Evolutionary conservation across 169 alveolate species (phyloP).

Genomic region (Plasmodium coatneyi): DNA sequence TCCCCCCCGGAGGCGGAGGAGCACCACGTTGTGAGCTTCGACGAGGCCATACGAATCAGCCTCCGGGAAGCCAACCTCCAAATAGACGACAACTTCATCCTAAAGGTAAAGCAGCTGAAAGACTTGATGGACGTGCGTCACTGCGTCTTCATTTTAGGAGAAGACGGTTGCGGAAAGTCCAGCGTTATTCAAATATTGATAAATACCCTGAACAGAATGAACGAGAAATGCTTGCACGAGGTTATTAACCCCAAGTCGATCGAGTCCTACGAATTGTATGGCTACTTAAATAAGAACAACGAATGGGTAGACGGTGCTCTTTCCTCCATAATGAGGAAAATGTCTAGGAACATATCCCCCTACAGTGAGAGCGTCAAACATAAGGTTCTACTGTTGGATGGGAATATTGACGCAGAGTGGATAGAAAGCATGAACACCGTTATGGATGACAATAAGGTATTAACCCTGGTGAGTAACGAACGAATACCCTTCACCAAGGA

Average conservation of each 20-base stretch:
- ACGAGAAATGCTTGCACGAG: conserved; percentile 92
- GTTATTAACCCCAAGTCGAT: conserved; percentile 96
- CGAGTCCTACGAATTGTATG: conserved; percentile 95
- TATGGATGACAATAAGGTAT: conserved; percentile 97
- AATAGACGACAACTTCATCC: conserved; percentile 78
- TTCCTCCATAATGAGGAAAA: conserved; percentile 95
- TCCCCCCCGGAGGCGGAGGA: not conserved
- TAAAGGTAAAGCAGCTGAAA: conserved; percentile 88
- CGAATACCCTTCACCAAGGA: conserved; percentile 95
- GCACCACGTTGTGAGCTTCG: conserved; percentile 4
- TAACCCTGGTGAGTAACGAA: conserved; percentile 96
- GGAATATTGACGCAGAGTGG: conserved; percentile 99
- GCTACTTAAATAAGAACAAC: conserved; percentile 93
- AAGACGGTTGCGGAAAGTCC: conserved; percentile 96
- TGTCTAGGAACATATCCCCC: conserved; percentile 92
- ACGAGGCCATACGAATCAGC: conserved; percentile 51
- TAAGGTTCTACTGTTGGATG: conserved; percentile 96
- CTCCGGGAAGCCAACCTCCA: conserved; percentile 59
- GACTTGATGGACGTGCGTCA: conserved; percentile 96
- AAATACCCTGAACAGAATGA: conserved; percentile 85
- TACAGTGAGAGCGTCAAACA: conserved; percentile 88
- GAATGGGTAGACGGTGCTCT: conserved; percentile 98
- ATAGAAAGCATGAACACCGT: conserved; percentile 97
- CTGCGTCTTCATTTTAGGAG: conserved; percentile 95
- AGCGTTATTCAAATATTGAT: conserved; percentile 94